Percentiles rank a stretch among this genome's conserved stretches.
Conservation (phyloP, 2,329 filamentous ascomycete species). For the Colletotrichum brevisporum region DNA sequence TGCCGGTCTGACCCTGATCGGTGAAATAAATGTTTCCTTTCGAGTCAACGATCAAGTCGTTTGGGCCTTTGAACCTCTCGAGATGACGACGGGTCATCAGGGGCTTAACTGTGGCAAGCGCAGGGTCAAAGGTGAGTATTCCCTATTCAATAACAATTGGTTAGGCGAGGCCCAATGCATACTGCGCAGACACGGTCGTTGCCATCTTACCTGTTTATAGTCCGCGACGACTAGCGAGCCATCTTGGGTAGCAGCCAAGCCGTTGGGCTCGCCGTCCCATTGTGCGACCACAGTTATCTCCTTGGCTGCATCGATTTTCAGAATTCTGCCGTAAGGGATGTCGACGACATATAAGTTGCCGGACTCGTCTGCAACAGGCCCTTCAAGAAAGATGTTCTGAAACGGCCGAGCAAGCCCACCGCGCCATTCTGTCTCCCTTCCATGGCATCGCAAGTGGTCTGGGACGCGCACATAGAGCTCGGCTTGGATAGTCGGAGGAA, state of each 20-base stretch:
- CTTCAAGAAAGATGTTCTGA: constrained; percentile 57
- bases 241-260: constrained; percentile 50
- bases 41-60: constrained; percentile 57
- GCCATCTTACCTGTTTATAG: constrained; percentile 55
- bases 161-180: background rate
- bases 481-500: constrained; percentile 51
- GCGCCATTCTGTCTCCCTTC: constrained; percentile 54
- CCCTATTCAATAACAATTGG: constrained; percentile 46
- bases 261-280: constrained; percentile 59
- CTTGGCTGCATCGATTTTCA: constrained; percentile 50
- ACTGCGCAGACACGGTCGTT: background rate
- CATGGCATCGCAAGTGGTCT: constrained; percentile 50
- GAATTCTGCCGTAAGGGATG: constrained; percentile 55
- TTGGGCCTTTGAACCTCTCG: constrained; percentile 59
- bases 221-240: constrained; percentile 55
- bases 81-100: constrained; percentile 54
- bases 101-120: constrained; percentile 45
- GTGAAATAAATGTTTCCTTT: constrained; percentile 58
- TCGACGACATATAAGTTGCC: constrained; percentile 56
- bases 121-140: constrained; percentile 52
- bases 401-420: constrained; percentile 52
- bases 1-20: constrained; percentile 59
- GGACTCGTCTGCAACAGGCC: constrained; percentile 49
- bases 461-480: constrained; percentile 54
- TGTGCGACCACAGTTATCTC: constrained; percentile 48